Conservation (phyloP, 257 asterid species). For the Ballota nigra region DNA sequence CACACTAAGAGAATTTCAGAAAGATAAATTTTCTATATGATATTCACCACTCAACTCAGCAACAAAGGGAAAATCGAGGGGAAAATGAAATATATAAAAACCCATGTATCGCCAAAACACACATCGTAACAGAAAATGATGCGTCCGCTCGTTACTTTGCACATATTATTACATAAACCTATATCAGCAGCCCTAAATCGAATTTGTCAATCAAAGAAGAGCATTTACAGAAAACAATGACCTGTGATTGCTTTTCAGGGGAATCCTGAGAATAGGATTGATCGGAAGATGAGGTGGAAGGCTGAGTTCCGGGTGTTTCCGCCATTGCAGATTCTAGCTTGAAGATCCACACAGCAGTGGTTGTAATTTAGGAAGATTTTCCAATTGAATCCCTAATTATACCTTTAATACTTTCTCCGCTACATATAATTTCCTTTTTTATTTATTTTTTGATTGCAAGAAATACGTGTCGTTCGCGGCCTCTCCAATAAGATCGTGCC, state of each 20-base stretch:
- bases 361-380: neutral
- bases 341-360: constrained; percentile 27
- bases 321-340: constrained; percentile 34
- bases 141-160: neutral
- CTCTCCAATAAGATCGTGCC: constrained; percentile 25
- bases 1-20: neutral
- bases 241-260: constrained; percentile 29
- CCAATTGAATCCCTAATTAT: constrained; percentile 14
- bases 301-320: constrained; percentile 26
- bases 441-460: neutral
- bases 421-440: neutral
- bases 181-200: neutral
- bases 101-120: constrained; percentile 2
- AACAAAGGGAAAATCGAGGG: neutral
- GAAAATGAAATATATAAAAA: neutral
- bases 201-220: neutral
- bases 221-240: neutral
- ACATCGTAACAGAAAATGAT: constrained; percentile 2
- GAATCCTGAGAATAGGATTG: constrained; percentile 35
- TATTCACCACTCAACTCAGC: neutral
- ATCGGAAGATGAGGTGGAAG: constrained; percentile 41
- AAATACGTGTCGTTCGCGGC: neutral
- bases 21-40: neutral
- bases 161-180: neutral
- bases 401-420: neutral